A percentile compares a stretch with the other conserved stretches of the same genome.
Conservation (phyloP, 208 protist species). For the Leptomonas seymouri region DNA sequence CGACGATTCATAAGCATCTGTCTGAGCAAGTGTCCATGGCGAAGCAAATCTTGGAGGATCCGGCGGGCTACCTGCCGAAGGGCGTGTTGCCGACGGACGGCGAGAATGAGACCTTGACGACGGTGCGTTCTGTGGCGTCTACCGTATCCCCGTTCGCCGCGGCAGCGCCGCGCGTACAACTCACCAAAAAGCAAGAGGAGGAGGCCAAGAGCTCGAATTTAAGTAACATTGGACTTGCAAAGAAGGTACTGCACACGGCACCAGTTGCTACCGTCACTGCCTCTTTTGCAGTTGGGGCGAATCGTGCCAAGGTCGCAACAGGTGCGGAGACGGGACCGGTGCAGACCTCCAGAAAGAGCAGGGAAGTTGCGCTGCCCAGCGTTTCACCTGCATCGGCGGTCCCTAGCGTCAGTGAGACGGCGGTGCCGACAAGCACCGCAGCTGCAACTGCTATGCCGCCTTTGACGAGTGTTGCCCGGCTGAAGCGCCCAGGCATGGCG, state of each 20-base stretch:
- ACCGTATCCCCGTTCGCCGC: slow-evolving; percentile 12
- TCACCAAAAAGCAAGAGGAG: slow-evolving; percentile 12
- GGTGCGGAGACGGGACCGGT: not conserved
- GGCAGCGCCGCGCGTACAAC: slow-evolving; percentile 7
- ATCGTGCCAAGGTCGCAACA: not conserved
- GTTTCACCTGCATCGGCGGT: not conserved
- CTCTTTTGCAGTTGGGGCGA: not conserved
- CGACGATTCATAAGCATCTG: slow-evolving; percentile 23
- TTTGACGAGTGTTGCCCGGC: slow-evolving; percentile 6
- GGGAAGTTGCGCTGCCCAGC: not conserved
- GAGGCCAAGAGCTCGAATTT: not conserved
- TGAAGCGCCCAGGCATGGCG: slow-evolving; percentile 6
- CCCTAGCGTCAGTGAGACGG: no score
- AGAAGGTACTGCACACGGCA: not conserved
- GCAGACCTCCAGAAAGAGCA: not conserved
- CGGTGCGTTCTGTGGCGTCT: not conserved
- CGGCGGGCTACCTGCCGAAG: slow-evolving; percentile 19
- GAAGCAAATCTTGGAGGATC: slow-evolving; percentile 24
- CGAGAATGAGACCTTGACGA: not conserved
- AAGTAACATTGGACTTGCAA: not conserved
- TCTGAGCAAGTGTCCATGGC: slow-evolving; percentile 26
- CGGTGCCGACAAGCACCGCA: not conserved
- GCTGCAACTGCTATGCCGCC: slow-evolving; percentile 1
- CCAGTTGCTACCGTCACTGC: slow-evolving; percentile 8
- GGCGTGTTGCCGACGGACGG: not conserved